Base-by-base conservation (phyloP, 306 rosid genomes). In the Citrullus colocynthis region DNA sequence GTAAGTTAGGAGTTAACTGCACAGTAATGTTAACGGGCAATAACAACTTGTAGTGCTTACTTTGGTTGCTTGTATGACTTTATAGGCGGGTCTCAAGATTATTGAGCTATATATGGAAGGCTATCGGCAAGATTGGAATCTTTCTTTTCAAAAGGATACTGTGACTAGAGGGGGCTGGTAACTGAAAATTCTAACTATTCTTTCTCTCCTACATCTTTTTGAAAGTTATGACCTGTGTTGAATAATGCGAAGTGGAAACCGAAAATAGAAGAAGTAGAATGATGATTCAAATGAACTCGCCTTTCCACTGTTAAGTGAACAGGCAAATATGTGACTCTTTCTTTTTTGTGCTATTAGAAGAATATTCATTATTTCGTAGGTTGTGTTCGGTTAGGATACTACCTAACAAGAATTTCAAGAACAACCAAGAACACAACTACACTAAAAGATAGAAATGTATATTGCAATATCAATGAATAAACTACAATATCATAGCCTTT, bases 41-140 rank as follows among this genome's bases (percentile, higher is more conserved):
- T 62, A 72, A n/a, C 66, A 62, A 34, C 69, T 32, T 58, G 42
- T 66, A 39, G 8, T 24, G 74, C 78, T 80, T 18, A 74, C 62
- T 24, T 67, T 57, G 56, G 72, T 80, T 86, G 52, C 82, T 85
- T 82, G 61, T 56, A 42, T 80, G 63, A 78, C 41, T n/a, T 57
- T 82, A 80, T 82, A 92, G 97, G 93, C 96, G 9, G 95, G 97
- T 80, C 91, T 92, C 73, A 91, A 91, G 88, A 89, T 91, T 81
- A 87, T 94, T 83, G 89, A 91, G 61, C 76, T 78, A 70, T 89
- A 90, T 81, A 85, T 88, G 97, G 97, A 94, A 84, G 98, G 98
- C 59, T 94, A 94, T 81, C 78, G 97, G 76, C 98, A 94, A 84
- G 96, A 94, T 60, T 91, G 98, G 96, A 87, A 94, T 85, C 96